Evolutionary conservation across 495 filamentous ascomycete genomes (phyloP).

Genomic region (Alectoria sarmentosa): DNA sequence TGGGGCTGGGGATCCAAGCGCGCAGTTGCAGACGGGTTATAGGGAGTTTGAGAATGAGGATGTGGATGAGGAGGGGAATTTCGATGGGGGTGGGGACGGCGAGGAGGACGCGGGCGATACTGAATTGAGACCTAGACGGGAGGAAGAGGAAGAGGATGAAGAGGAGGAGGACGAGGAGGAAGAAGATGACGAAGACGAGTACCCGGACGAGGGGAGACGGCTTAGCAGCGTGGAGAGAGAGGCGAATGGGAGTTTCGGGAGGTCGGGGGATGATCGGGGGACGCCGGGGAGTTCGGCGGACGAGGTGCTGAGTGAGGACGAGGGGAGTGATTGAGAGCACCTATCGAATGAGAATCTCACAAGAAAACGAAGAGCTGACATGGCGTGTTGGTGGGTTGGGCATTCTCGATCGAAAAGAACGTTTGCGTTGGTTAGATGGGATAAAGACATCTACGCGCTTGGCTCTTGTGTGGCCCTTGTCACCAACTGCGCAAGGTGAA

Average conservation of each 20-base stretch:
- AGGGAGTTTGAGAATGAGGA: constrained; percentile 31
- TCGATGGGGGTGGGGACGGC: background rate
- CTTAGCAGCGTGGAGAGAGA: constrained; percentile 17
- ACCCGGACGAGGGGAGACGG: constrained; percentile 51
- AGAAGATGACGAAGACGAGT: constrained; percentile 37
- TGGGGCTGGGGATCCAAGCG: constrained; percentile 12
- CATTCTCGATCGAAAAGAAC: background rate
- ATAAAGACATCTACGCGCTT: background rate
- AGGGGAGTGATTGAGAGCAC: constrained; percentile 18
- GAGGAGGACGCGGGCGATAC: background rate
- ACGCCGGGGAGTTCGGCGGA: constrained; percentile 36
- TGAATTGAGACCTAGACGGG: background rate
- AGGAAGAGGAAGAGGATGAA: constrained; percentile 33
- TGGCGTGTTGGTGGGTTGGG: background rate
- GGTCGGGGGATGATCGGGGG: constrained; percentile 45
- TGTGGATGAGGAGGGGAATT: constrained; percentile 17
- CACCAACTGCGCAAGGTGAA: background rate
- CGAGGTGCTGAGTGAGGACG: constrained; percentile 17
- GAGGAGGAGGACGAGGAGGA: constrained; percentile 34
- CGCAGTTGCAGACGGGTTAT: constrained; percentile 37
- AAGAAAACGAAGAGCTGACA: background rate
- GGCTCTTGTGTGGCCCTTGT: background rate
- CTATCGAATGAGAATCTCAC: background rate
- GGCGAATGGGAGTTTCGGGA: constrained; percentile 11
- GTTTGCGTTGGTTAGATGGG: background rate